phyloP scores from a whole-genome alignment of 345 rosid species.

The Salix viminalis region DNA sequence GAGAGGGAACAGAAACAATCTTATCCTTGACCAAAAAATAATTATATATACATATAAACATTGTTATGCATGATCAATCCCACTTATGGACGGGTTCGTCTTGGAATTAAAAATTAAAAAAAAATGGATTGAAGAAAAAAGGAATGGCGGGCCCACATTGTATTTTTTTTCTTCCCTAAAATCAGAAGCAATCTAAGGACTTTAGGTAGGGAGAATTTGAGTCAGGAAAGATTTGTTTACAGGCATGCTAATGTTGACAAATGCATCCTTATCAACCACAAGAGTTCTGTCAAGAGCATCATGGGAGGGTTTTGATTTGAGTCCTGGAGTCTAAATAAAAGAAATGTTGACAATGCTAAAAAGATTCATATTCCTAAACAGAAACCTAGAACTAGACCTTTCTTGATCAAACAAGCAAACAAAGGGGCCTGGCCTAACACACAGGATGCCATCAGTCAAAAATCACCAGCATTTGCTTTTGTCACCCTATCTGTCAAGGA shows the following conservation, averaged over 20 bases:
- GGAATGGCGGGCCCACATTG: not conserved
- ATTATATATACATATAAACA: too few relatives aligned
- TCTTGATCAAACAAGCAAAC: not conserved
- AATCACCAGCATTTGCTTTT: not conserved
- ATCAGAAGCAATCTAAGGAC: not conserved
- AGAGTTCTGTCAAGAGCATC: slow-evolving; percentile 1
- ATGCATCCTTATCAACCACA: not conserved
- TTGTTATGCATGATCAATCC: not conserved
- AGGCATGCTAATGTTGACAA: not conserved
- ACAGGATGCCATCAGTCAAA: not conserved
- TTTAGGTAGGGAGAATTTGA: not conserved
- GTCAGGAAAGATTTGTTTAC: not conserved
- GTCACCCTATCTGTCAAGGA: not conserved
- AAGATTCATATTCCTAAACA: not conserved
- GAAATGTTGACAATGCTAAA: not conserved
- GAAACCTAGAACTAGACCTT: not conserved
- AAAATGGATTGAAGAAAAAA: not conserved
- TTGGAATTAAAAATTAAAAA: not conserved
- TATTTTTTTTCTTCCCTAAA: not conserved
- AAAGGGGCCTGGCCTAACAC: not conserved
- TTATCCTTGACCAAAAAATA: not conserved
- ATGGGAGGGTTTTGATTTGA: not conserved
- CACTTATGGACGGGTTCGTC: not conserved
- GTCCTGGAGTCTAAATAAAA: not conserved
- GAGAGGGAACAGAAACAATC: not conserved